Evolutionary conservation across 139 green algal species (phyloP).

Genomic region (Zygnema circumcarinatum): DNA sequence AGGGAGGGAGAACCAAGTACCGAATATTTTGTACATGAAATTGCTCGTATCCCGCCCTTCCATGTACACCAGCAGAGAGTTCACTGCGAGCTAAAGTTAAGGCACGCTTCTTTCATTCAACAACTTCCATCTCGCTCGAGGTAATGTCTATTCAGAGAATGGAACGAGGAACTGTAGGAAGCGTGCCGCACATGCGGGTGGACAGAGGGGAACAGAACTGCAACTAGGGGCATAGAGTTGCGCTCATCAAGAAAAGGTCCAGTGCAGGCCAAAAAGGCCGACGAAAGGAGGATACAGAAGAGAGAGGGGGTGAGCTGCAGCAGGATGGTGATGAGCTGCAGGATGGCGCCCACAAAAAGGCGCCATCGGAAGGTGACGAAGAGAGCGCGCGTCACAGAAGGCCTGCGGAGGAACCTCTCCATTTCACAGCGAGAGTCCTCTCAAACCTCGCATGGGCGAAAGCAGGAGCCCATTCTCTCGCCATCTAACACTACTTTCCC

Average conservation of each 20-base stretch:
- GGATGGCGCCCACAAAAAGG: slow-evolving; percentile 20
- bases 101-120: not conserved
- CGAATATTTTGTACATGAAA: slow-evolving; percentile 58
- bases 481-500: no score
- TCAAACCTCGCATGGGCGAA: no score
- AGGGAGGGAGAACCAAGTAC: slow-evolving; percentile 14
- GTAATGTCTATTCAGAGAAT: not conserved
- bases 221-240: no score
- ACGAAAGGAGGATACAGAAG: slow-evolving; percentile 25
- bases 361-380: slow-evolving; percentile 22
- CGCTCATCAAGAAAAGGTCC: no score
- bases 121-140: not conserved
- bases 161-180: not conserved
- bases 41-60: slow-evolving; percentile 18
- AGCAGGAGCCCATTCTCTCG: no score
- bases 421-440: no score
- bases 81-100: slow-evolving; percentile 26
- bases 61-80: slow-evolving; percentile 50
- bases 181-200: not conserved
- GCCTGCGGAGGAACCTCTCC: no score
- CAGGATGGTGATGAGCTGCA: slow-evolving; percentile 38
- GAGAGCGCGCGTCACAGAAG: slow-evolving; percentile 27
- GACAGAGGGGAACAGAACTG: not conserved
- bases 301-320: slow-evolving; percentile 48
- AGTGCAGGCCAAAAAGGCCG: no score